Evolutionary conservation across 1,139 yeast genomes (phyloP), one percentile per base, ranked within the genome.

Genomic region (Blastobotrys apis): DNA sequence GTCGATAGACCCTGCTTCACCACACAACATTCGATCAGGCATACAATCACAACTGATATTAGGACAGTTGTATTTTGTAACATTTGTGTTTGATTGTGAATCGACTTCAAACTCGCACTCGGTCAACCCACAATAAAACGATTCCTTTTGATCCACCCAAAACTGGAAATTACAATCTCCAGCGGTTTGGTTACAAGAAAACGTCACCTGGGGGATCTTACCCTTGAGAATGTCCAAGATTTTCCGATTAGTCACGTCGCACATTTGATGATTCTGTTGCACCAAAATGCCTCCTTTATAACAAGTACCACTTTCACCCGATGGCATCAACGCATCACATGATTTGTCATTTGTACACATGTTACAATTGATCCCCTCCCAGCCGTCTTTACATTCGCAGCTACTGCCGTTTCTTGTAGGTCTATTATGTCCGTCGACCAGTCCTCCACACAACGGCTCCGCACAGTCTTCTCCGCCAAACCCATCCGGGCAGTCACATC

Each of bases 321-420:
- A 90, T 1, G 97, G 97, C 81, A 92, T 79, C 55, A 92, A 84
- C 0, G 84, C 68, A 60, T 86, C 86, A 67, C 98, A 92, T 2
- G 83, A 84, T 4, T 69, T 64, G 61, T 92, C 95, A 3, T 63
- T 60, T 19, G 74, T 70, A 65, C 98, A 92, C 63, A 70, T 65
- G 48, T 92, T 92, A 72, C 98, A 92, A 61, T 92, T 92, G 59
- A 92, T 84, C 37, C 98, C 97, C 5, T 71, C 68, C 98, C 98
- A 92, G 3, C 98, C 98, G 1, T 74, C 72, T 39, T 76, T 75
- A 67, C 98, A 92, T 0, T 69, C 69, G 64, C 98, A 92, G 1
- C 64, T 48, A 10, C 74, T 65, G 21, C 71, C 73, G 29, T 75
- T 74, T 52, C 87, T 65, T 26, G 82, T 59, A 1, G 85, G 81